Percentiles rank a stretch among this genome's conserved stretches.
These are phyloP conservation scores for Polyporus tsugae DNA, from an alignment of 1,284 basidiomycete species.

Conservation along the genomic window DNA sequence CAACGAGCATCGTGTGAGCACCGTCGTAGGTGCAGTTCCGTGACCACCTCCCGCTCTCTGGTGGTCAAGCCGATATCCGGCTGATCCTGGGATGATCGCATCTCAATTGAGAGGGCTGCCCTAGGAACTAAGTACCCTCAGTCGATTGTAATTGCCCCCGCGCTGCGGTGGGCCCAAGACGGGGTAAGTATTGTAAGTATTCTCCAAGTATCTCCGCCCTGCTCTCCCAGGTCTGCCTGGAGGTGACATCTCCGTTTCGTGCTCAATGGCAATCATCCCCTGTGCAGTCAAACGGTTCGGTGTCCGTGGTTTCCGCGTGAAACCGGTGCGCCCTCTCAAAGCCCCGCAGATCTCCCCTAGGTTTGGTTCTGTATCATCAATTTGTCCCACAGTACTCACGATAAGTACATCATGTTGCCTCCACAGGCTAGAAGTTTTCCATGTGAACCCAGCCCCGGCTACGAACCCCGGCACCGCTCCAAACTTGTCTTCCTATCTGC, in stretches of 20 bases:
- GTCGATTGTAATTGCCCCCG: neutral
- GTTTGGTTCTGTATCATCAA: neutral
- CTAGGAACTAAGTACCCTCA: neutral
- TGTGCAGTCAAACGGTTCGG: neutral
- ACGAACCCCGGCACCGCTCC: neutral
- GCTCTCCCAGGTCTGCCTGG: neutral
- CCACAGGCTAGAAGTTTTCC: neutral
- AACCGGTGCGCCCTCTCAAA: neutral
- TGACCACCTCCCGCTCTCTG: neutral
- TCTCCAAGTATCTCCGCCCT: neutral
- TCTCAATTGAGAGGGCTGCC: neutral
- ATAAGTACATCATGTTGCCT: neutral
- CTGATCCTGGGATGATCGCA: constrained; percentile 1
- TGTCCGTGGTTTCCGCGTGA: neutral
- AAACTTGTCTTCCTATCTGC: neutral
- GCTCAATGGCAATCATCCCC: neutral
- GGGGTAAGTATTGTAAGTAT: neutral
- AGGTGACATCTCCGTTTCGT: neutral
- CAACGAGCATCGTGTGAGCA: constrained; percentile 3
- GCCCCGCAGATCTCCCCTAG: neutral
- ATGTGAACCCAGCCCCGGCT: constrained; percentile 1
- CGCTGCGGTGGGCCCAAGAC: neutral
- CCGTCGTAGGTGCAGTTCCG: constrained; percentile 3
- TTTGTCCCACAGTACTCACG: neutral
- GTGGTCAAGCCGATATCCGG: neutral